Base-by-base conservation (phyloP, 257 asterid species). In the Phtheirospermum japonicum region DNA sequence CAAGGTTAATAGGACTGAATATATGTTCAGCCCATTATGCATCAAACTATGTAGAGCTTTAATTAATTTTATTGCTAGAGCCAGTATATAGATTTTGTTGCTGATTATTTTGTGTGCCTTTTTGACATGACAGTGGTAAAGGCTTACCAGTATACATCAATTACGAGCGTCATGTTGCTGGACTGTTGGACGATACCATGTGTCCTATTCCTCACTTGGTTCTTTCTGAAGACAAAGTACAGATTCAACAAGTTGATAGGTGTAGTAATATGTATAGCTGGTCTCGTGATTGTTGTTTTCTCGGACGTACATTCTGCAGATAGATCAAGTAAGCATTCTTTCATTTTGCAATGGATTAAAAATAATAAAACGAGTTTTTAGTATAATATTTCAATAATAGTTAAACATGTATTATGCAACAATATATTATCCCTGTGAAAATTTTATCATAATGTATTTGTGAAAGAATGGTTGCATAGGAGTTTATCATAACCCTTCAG, bases 171-270 rank as follows among this genome's bases (percentile, higher is more conserved):
- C 59, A 92, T 89, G 99, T 83, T 92, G 61, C 85, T 92, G 66
- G 97, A 92, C 78, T 92, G 99, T 69, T 92, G 99, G 97, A 64
- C 99, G 31, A 92, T 89, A 74, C 99, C 99, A 3, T 89, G 96
- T 51, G 99, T 89, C 72, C 68, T 92, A 20, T 61, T 92, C 33
- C 77, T 92, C 63, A 92, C 99, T 17, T 81, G 98, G 98, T 75
- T 83, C 39, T 84, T 85, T 68, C 60, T 90, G 85, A 88, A 85
- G 89, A 90, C 96, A 13, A 83, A 78, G 74, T 90, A 90, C 76
- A 64, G 81, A 76, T 63, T 62, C 53, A 66, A 69, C 61, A 90
- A 90, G 76, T 75, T 85, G 57, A 61, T 70, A 45, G 98, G 96
- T 34, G 86, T 83, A 14, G 64, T 66, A 43, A 75, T 90, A 56